Base-by-base conservation (phyloP, 768 basidiomycete genomes). In the Leucosporidium yakuticum region DNA sequence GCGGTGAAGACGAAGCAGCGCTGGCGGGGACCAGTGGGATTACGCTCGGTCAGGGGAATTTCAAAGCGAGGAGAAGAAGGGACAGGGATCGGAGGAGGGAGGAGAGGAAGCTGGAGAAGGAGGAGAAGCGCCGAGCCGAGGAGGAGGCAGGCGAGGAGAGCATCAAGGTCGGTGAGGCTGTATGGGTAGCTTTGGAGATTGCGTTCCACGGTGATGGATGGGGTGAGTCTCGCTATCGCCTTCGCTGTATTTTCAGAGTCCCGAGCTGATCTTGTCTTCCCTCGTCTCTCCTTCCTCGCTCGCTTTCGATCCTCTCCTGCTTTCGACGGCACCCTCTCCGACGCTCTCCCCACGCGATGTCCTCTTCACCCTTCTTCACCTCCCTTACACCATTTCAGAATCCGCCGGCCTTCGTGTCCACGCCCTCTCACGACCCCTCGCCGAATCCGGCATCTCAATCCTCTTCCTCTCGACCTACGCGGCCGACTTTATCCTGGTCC, bases 391-490 rank as follows among this genome's bases (percentile, higher is more conserved):
- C 39, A 36, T n/a, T n/a, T 15, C 39, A 48, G 70, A 69, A 44
- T 85, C 83, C 69, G 85, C 87, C 8, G 88, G 88, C 19, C 85
- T 86, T 25, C 83, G 89, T 56, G 85, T 90, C 0, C 84, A 86
- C 69, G 88, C 90, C 75, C 81, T 91, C 39, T 89, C 89, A 27
- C 85, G 87, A 21, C 87, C 86, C 39, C 80, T 91, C 25, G 88
- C 88, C 17, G 85, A 84, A 19, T 87, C 86, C 48, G 87, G 88
- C 4, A 89, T 91, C 48, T 88, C 87, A 39, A 90, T 91, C 59
- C 80, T 90, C 20, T 91, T 90, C 77, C 87, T 89, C 75, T 88
- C 87, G 8, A 88, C 88, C 4, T 90, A 90, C 77, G 85, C 85
- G 83, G 86, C 87, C 73, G 89, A 90, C 77, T 90, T 87, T 76